A percentile compares a stretch with the other conserved stretches of the same genome.
phyloP scores from a whole-genome alignment of 2,329 filamentous ascomycete species.

The Lecanoromycetidae sp. region DNA sequence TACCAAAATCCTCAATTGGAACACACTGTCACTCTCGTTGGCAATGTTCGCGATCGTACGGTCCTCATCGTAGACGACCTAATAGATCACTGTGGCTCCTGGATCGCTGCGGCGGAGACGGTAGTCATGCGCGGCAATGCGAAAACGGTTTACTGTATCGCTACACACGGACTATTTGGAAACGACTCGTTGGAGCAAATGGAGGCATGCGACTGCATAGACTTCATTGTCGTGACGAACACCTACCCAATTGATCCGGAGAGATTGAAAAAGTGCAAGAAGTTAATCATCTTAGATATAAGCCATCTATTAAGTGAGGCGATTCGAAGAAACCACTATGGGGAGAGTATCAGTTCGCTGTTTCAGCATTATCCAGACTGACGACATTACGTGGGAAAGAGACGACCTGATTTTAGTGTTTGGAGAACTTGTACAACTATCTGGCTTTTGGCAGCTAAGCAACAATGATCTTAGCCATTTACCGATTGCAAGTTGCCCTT shows the following conservation, averaged over 20 bases:
- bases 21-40: conserved; percentile 94
- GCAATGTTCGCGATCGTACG: conserved; percentile 74
- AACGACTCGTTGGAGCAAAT: conserved; percentile 81
- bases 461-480: too few species aligned
- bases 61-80: conserved; percentile 97
- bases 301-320: conserved; percentile 81
- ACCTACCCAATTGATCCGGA: conserved; percentile 82
- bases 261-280: conserved; percentile 57
- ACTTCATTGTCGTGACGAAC: conserved; percentile 90
- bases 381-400: conserved; percentile 12
- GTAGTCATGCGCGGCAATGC: conserved; percentile 86
- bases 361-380: conserved; percentile 56
- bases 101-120: conserved; percentile 94
- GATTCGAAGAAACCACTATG: conserved; percentile 91
- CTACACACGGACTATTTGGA: conserved; percentile 89
- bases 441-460: too few species aligned
- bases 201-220: conserved; percentile 84
- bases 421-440: too few species aligned
- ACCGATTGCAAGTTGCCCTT: too few species aligned
- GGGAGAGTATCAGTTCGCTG: conserved; percentile 47
- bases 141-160: conserved; percentile 93
- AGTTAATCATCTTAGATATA: conserved; percentile 80
- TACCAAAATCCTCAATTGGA: conserved; percentile 69
- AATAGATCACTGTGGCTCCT: conserved; percentile 94
- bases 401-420: neutral